phyloP scores from a whole-genome alignment of 106 monocot species.

The Ottelia alismoides region DNA sequence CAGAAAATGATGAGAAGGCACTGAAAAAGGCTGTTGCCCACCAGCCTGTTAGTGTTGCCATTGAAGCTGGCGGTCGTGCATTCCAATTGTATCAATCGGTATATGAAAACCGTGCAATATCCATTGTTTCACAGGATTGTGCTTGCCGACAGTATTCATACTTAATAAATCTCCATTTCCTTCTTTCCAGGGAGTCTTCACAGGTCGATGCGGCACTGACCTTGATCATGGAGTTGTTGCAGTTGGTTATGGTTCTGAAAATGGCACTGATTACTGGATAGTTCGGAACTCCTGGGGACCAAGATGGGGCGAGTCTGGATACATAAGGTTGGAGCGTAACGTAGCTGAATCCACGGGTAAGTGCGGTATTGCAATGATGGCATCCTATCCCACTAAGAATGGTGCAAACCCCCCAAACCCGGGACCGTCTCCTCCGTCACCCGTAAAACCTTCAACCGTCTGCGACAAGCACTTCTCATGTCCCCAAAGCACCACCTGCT shows the following conservation, averaged over 20 bases:
- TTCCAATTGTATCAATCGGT: too few relatives aligned
- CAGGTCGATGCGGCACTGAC: slow-evolving; percentile 7
- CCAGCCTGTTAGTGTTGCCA: slow-evolving; percentile 47
- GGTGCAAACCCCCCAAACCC: slow-evolving; percentile 4
- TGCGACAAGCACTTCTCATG: slow-evolving; percentile 34
- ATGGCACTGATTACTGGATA: slow-evolving; percentile 9
- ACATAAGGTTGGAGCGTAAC: slow-evolving; percentile 8
- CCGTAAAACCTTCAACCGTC: slow-evolving; percentile 19
- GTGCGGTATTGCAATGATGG: slow-evolving; percentile 10
- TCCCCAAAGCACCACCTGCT: slow-evolving; percentile 31
- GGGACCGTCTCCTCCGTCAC: slow-evolving; percentile 7
- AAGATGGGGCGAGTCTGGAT: slow-evolving; percentile 6
- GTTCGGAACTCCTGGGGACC: slow-evolving; percentile 13
- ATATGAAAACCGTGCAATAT: slow-evolving; percentile 25
- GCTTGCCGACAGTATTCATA: too few relatives aligned
- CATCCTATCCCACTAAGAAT: slow-evolving; percentile 8
- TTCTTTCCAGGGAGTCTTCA: slow-evolving; percentile 13
- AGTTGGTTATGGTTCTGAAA: slow-evolving; percentile 6
- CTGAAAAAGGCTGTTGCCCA: slow-evolving; percentile 26
- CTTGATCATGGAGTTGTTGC: slow-evolving; percentile 11
- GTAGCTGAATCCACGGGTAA: not conserved
- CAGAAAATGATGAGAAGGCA: slow-evolving; percentile 13
- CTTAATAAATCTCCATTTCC: too few relatives aligned
- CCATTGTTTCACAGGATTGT: slow-evolving; percentile 43
- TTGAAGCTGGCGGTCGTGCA: too few relatives aligned